Evolutionary conservation across 177 flowering plant genomes (phyloP).

Genomic region (Vitis hybrid): DNA sequence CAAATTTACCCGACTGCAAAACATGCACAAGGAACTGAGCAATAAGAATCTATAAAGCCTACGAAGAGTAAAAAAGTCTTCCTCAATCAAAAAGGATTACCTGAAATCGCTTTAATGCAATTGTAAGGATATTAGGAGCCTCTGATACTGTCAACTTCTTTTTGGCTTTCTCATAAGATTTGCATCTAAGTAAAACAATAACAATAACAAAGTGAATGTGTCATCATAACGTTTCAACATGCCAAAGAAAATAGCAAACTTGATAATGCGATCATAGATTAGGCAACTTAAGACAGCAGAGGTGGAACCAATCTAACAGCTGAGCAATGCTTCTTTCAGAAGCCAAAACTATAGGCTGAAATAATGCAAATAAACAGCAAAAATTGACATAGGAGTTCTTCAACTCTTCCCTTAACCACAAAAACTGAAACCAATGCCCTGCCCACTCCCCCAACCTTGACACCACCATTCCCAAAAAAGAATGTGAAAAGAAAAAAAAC

Average conservation of each 20-base stretch:
- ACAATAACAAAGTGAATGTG: neutral
- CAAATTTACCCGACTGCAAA: constrained; percentile 91
- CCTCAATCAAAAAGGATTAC: constrained; percentile 26
- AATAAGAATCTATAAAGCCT: neutral
- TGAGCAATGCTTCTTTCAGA: too few species aligned
- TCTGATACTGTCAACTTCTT: constrained; percentile 80
- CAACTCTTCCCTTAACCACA: too few species aligned
- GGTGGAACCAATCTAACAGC: too few species aligned
- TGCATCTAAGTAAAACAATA: constrained; percentile 59
- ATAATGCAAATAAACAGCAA: too few species aligned
- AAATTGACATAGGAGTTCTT: too few species aligned
- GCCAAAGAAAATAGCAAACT: neutral
- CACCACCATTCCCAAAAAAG: too few species aligned
- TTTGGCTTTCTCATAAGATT: constrained; percentile 90
- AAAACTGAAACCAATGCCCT: too few species aligned
- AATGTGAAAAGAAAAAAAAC: too few species aligned
- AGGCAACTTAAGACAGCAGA: too few species aligned
- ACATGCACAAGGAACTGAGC: constrained; percentile 2
- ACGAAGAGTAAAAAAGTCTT: neutral
- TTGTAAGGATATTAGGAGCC: constrained; percentile 95
- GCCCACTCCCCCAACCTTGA: too few species aligned
- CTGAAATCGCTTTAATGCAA: constrained; percentile 92
- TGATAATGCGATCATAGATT: neutral
- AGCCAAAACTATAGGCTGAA: too few species aligned
- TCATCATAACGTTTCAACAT: too few species aligned